These are phyloP conservation scores for Melastoma malabathricum DNA, from an alignment of 345 rosid species.

Conservation along the genomic window DNA sequence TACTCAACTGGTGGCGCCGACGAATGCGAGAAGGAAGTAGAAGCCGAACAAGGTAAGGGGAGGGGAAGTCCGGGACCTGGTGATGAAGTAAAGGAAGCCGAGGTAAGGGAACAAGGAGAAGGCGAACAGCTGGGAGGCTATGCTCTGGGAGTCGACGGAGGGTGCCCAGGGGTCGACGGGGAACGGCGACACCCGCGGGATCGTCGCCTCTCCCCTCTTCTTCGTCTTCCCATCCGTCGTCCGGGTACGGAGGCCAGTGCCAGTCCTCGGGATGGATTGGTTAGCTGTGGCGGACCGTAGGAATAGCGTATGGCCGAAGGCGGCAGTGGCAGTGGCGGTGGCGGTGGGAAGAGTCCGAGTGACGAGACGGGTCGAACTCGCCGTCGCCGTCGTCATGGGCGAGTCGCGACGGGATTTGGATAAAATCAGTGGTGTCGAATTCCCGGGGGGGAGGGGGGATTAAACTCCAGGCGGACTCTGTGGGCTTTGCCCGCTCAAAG, in stretches of 20 bases:
- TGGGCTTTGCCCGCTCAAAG: too few species aligned
- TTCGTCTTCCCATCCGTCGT: not conserved
- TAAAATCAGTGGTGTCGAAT: too few species aligned
- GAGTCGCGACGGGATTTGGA: too few species aligned
- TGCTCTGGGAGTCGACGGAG: slow-evolving; percentile 59
- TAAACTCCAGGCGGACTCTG: too few species aligned
- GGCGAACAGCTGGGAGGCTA: slow-evolving; percentile 74
- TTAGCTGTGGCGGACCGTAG: slow-evolving; percentile 5
- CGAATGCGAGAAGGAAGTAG: slow-evolving; percentile 87
- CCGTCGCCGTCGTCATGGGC: too few species aligned
- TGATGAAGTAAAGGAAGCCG: slow-evolving; percentile 84
- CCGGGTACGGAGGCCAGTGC: slow-evolving; percentile 7
- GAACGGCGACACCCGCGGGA: slow-evolving; percentile 35
- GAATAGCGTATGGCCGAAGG: slow-evolving; percentile 6
- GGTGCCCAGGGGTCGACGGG: slow-evolving; percentile 94
- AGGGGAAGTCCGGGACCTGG: slow-evolving; percentile 74
- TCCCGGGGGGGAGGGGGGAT: too few species aligned
- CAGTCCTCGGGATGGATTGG: slow-evolving; percentile 6
- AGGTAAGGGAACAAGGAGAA: slow-evolving; percentile 71
- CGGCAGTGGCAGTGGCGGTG: too few species aligned
- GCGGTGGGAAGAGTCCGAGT: too few species aligned
- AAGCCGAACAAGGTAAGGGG: slow-evolving; percentile 81
- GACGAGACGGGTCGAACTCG: too few species aligned
- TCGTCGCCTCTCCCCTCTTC: slow-evolving; percentile 3
- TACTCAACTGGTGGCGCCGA: slow-evolving; percentile 75